phyloP scores from a whole-genome alignment of 441 rosid genomes.

The Pelargonium fulgidum region DNA sequence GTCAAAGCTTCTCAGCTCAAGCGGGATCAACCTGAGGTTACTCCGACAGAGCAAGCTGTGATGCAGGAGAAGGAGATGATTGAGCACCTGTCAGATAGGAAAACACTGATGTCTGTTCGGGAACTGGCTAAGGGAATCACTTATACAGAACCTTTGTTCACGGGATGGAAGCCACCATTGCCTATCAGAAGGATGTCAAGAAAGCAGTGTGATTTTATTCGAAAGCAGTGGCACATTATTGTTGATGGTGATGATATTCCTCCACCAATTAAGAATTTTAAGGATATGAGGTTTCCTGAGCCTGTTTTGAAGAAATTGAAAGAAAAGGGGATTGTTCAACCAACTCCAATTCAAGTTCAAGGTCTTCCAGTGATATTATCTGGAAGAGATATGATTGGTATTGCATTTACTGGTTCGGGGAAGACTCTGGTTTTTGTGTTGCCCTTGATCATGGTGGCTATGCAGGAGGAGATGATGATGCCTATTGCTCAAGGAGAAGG shows the following conservation, averaged over 20 bases:
- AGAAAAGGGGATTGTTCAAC: conserved; percentile 88
- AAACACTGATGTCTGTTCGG: conserved; percentile 78
- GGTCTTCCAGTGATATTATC: conserved; percentile 78
- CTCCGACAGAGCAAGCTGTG: conserved; percentile 52
- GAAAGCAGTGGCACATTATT: conserved; percentile 88
- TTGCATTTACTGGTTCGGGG: conserved; percentile 27
- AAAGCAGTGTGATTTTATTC: conserved; percentile 53
- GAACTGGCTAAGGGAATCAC: conserved; percentile 91
- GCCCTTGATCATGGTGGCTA: conserved; percentile 29
- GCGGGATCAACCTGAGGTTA: conserved; percentile 43
- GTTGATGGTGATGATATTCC: conserved; percentile 85
- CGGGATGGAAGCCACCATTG: conserved; percentile 80
- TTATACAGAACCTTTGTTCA: conserved; percentile 55
- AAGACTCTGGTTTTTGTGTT: conserved; percentile 29
- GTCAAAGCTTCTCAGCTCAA: conserved; percentile 87
- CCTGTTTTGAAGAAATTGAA: conserved; percentile 60
- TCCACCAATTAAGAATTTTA: conserved; percentile 68
- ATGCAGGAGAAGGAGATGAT: conserved; percentile 92
- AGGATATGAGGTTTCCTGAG: conserved; percentile 76
- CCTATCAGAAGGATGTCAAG: conserved; percentile 48
- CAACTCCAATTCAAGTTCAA: conserved; percentile 90
- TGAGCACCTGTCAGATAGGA: conserved; percentile 68
- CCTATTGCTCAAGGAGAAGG: conserved; percentile 24
- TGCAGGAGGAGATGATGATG: conserved; percentile 32
- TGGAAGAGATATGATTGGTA: conserved; percentile 74